Percentiles rank a stretch among this genome's conserved stretches.
phyloP scores from a whole-genome alignment of 768 basidiomycete species.

The Chalciporus chontae region DNA sequence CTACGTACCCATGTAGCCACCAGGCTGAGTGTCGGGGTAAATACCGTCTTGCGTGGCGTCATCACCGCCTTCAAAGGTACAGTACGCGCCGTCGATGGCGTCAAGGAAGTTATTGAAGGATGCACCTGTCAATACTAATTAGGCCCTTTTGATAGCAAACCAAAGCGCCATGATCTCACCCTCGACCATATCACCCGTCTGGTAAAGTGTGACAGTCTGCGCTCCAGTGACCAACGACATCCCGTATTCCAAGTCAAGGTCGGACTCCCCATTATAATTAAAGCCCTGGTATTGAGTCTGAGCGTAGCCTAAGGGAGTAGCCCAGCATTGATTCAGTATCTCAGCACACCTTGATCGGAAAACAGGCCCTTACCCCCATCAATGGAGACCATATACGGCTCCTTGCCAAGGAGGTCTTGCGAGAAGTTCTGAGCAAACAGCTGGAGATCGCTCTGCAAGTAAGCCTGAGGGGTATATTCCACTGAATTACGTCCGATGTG shows the following conservation, averaged over 20 bases:
- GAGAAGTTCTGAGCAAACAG: conserved; percentile 29
- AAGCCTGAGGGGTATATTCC: conserved; percentile 35
- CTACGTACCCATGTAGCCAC: conserved; percentile 18
- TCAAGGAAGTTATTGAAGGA: conserved; percentile 40
- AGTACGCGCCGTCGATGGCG: conserved; percentile 35
- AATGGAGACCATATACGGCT: conserved; percentile 31
- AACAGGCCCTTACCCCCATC: conserved; percentile 30
- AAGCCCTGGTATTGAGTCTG: conserved; percentile 19
- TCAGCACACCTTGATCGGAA: not conserved
- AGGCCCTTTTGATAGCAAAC: conserved; percentile 3
- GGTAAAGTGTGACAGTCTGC: conserved; percentile 32
- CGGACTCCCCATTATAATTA: conserved; percentile 27
- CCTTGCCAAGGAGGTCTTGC: conserved; percentile 19
- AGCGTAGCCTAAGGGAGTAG: conserved; percentile 15
- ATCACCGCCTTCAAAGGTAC: conserved; percentile 36
- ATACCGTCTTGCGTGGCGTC: conserved; percentile 26
- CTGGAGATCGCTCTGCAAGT: conserved; percentile 27
- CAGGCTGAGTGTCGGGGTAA: conserved; percentile 23
- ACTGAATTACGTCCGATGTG: conserved; percentile 15
- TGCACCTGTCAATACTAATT: conserved; percentile 15
- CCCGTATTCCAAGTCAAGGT: conserved; percentile 31
- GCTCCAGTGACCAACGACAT: conserved; percentile 31
- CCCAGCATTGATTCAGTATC: not conserved
- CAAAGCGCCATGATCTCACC: conserved; percentile 10
- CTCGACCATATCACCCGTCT: conserved; percentile 27